Evolutionary conservation across 257 asterid genomes (phyloP).

Genomic region (Rhazya stricta): DNA sequence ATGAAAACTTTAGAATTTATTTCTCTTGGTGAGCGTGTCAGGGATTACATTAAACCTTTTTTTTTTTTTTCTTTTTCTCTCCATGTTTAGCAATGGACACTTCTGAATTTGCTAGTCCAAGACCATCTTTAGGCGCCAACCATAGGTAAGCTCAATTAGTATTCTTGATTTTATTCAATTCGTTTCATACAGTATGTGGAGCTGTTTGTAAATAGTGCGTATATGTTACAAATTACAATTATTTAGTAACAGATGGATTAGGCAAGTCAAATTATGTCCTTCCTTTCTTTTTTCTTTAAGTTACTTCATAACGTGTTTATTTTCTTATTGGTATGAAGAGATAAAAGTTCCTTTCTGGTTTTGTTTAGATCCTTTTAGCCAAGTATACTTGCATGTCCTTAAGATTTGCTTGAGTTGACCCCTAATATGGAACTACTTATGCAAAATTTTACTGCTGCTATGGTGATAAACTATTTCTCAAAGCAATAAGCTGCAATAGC

Average conservation of each 20-base stretch:
- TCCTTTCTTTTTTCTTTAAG: not conserved
- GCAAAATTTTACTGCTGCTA: no score
- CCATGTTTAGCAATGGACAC: constrained; percentile 51
- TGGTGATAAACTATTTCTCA: not conserved
- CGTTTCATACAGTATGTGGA: not conserved
- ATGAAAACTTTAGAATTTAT: not conserved
- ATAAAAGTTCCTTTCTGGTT: not conserved
- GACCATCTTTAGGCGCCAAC: constrained; percentile 20
- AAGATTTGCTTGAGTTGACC: not conserved
- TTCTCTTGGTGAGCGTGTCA: not conserved
- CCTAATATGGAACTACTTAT: not conserved
- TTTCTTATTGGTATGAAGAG: not conserved
- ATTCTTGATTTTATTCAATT: no score
- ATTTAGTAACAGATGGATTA: not conserved
- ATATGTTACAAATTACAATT: not conserved
- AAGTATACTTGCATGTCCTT: not conserved
- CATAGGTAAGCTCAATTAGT: constrained; percentile 33
- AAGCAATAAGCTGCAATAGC: not conserved
- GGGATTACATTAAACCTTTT: not conserved
- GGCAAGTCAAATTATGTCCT: not conserved
- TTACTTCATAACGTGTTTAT: not conserved
- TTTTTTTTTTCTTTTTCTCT: not conserved
- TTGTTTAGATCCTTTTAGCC: not conserved
- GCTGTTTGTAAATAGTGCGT: not conserved
- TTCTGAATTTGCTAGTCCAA: constrained; percentile 37